Percentiles rank a stretch among this genome's conserved stretches.
Evolutionary conservation across 2,329 filamentous ascomycete species (phyloP).

Genomic region (Tolypocladium ophioglossoides): DNA sequence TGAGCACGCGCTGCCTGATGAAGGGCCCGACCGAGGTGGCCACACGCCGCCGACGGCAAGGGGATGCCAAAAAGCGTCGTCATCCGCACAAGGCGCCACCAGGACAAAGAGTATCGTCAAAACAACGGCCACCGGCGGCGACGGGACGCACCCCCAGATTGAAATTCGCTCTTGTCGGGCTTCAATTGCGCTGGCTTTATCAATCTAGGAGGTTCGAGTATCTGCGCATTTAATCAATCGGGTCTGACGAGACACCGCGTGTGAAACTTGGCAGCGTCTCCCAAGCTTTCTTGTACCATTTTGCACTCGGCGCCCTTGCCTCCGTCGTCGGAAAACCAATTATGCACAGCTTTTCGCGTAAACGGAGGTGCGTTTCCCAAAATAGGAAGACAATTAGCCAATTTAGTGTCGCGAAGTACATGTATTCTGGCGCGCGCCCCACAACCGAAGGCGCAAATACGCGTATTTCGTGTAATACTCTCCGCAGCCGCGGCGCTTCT

Average conservation of each 20-base stretch:
- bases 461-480: not conserved
- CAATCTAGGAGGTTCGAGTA: too few relatives aligned
- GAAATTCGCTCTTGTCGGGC: conserved; percentile 20
- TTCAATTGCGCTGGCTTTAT: conserved; percentile 14
- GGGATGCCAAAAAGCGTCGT: conserved; percentile 40
- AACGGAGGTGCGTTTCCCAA: not conserved
- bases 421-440: not conserved
- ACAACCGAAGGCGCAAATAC: not conserved
- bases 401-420: not conserved
- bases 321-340: not conserved
- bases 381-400: too few relatives aligned
- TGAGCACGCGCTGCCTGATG: conserved; percentile 29
- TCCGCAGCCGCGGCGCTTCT: too few relatives aligned
- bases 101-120: conserved; percentile 34
- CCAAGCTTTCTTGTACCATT: not conserved
- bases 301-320: not conserved
- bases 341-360: not conserved
- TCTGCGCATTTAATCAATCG: too few relatives aligned
- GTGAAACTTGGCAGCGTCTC: not conserved
- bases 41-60: conserved; percentile 33
- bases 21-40: conserved; percentile 26
- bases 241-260: not conserved
- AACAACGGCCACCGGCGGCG: conserved; percentile 31
- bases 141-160: conserved; percentile 27
- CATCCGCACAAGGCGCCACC: conserved; percentile 28